These are phyloP conservation scores for Citrullus mucosospermus DNA, from an alignment of 306 rosid species.

Conservation along the genomic window DNA sequence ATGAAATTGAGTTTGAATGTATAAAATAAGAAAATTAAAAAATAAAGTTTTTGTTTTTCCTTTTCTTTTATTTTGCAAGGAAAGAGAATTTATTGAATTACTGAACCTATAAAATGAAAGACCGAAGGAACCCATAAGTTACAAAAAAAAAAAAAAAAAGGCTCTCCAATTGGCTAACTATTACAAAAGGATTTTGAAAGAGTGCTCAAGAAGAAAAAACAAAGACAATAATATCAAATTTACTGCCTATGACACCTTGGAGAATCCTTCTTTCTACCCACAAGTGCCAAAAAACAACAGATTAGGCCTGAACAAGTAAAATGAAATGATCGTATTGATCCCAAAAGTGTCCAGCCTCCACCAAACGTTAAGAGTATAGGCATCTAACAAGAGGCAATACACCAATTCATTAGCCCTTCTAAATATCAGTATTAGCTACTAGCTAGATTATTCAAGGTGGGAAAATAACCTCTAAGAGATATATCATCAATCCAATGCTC, in stretches of 20 bases:
- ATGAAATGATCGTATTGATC: neutral
- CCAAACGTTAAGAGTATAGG: neutral
- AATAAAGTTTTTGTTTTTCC: no score
- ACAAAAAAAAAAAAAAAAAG: no score
- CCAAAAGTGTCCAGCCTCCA: neutral
- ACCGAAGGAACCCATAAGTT: neutral
- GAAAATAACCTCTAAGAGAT: neutral
- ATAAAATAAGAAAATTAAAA: no score
- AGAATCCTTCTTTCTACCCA: neutral
- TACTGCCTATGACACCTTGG: neutral
- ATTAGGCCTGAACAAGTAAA: neutral
- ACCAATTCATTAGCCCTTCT: no score
- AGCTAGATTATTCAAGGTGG: neutral
- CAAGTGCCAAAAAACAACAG: neutral
- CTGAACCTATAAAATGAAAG: neutral
- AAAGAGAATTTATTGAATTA: neutral
- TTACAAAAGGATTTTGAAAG: neutral
- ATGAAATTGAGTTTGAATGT: no score
- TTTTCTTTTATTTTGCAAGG: neutral
- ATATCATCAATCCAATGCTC: neutral
- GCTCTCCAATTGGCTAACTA: no score
- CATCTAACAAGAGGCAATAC: no score
- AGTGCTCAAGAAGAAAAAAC: neutral
- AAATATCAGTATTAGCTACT: neutral
- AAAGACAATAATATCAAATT: neutral